Evolutionary conservation across 768 basidiomycete species (phyloP), one percentile per base, ranked within the genome.

Genomic region (Lentinula lateritia): DNA sequence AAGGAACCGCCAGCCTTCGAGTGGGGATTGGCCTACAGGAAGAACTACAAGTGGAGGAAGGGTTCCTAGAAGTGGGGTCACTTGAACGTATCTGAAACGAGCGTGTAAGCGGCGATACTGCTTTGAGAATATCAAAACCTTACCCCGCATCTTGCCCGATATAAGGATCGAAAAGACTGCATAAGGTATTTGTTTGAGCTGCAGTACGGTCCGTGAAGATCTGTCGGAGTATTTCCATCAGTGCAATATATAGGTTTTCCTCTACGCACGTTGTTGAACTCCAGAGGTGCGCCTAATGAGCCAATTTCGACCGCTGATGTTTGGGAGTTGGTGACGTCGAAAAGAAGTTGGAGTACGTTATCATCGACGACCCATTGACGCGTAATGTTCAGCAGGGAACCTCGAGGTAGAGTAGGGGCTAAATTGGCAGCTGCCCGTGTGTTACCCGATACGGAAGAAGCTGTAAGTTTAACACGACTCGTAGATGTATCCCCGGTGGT

Each of bases 1-100:
- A 56, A 85, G 77, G 68, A 83, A 84, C 36, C 83, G 73, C 83
- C 83, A 85, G 28, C 83, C 83, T 69, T 85, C 83, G 18, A 85
- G 69, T n/a, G 83, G 83, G 7, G 78, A 78, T 48, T 73, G 69
- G 0, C 73, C 75, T 0, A 73, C 76, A 20, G 82, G 82, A 6
- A 76, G 65, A 3, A 84, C 81, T 16, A 83, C 73, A 10, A 85
- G 74, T 0, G 83, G 81, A 0, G 79, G 79, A 28, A 82, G 74
- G 1, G 82, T 83, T 1, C 83, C 83, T 6, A 85, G 75, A 7
- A 85, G 73, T 18, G 83, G 83, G 0, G 82, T 81, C 0, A 78
- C 76, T 50, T 74, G 72, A 34, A 60, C 61, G 46, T 57, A 63
- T 34, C 52, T 48, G 36, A 36, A 20, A 34, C 6, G 34, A 39